Evolutionary conservation across 257 asterid species (phyloP).

Genomic region (Mentha longifolia): DNA sequence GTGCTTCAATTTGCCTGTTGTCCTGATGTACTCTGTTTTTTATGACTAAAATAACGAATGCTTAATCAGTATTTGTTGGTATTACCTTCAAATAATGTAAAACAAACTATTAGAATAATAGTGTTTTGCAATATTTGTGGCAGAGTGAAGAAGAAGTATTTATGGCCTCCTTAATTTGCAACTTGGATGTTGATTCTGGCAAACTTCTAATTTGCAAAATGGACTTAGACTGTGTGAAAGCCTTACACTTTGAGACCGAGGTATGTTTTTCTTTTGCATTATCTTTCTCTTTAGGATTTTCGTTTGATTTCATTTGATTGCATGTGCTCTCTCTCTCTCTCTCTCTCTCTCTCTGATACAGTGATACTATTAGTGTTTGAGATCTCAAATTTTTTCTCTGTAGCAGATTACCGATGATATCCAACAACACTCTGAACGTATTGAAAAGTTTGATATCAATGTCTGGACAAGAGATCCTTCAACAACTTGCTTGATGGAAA

Average conservation of each 20-base stretch:
- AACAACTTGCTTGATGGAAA: conserved; percentile 70
- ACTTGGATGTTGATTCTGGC: conserved; percentile 68
- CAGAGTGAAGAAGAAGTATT: conserved; percentile 83
- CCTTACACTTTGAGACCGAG: conserved; percentile 87
- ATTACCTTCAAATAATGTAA: conserved; percentile 13
- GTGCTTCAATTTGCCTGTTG: conserved; percentile 18
- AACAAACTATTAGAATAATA: not conserved
- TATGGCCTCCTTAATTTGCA: conserved; percentile 92
- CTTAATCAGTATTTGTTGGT: not conserved
- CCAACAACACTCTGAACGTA: conserved; percentile 38
- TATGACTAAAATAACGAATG: not conserved
- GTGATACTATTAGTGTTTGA: conserved; percentile 16
- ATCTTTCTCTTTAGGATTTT: not conserved
- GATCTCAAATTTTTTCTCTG: conserved; percentile 22
- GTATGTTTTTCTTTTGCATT: conserved; percentile 40
- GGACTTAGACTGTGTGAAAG: conserved; percentile 85
- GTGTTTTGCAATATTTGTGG: conserved; percentile 26
- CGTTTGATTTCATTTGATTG: conserved; percentile 10
- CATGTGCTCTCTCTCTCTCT: not conserved
- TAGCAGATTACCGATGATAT: conserved; percentile 52
- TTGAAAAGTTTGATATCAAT: conserved; percentile 48
- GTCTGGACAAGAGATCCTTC: conserved; percentile 65
- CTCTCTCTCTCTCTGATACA: too few species aligned
- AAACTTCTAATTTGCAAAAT: conserved; percentile 89
- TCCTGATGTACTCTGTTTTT: conserved; percentile 6